phyloP scores from a whole-genome alignment of 164 flowering plant species.

The Stephania japonica region DNA sequence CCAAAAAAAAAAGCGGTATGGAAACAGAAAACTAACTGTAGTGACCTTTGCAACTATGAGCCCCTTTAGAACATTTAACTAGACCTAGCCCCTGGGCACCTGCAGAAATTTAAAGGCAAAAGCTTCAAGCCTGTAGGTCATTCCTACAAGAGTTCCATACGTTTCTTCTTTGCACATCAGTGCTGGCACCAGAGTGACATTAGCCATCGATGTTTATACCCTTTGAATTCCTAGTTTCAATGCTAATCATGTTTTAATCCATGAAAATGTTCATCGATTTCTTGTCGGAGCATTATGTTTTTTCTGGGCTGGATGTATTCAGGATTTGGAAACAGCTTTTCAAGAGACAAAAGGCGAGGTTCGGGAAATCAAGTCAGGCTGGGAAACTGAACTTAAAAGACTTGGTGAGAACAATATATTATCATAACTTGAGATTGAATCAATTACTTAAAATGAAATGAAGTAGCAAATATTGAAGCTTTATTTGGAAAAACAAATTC shows the following conservation, averaged over 20 bases:
- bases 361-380: slow-evolving; percentile 34
- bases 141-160: not conserved
- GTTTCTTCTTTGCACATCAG: not conserved
- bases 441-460: not conserved
- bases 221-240: not conserved
- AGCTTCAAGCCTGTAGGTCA: not conserved
- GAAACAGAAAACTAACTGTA: too few relatives aligned
- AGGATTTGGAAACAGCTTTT: slow-evolving; percentile 51
- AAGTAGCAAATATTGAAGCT: not conserved
- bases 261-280: not conserved
- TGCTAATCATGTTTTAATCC: not conserved
- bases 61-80: not conserved
- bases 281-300: slow-evolving; percentile 3
- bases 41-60: too few relatives aligned
- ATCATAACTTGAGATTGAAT: not conserved
- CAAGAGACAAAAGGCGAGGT: slow-evolving; percentile 42
- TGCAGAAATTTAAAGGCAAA: not conserved
- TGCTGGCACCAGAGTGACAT: not conserved
- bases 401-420: slow-evolving; percentile 46
- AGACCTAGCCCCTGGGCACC: not conserved
- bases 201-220: not conserved
- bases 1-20: too few relatives aligned
- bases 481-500: not conserved
- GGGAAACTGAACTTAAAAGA: slow-evolving; percentile 49
- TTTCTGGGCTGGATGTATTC: slow-evolving; percentile 10